Conservation (phyloP, 192 early-diverging fungal species). For the Coemansia sp. region DNA sequence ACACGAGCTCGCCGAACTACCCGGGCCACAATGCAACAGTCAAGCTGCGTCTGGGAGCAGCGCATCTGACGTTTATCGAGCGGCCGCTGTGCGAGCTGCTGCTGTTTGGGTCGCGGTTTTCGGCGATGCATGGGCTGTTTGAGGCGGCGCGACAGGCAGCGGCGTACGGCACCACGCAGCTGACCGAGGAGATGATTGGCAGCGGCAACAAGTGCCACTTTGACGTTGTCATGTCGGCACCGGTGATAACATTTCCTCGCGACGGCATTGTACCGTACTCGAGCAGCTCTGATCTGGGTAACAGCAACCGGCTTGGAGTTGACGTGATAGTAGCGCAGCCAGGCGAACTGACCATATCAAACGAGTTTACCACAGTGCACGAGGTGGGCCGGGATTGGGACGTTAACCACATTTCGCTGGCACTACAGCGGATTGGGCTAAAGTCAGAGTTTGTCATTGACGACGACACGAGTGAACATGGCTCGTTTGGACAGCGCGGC, state of each 20-base stretch:
- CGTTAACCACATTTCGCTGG: slow-evolving; percentile 66
- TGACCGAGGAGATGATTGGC: slow-evolving; percentile 70
- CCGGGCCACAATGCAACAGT: slow-evolving; percentile 85
- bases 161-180: slow-evolving; percentile 70
- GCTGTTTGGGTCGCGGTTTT: slow-evolving; percentile 81
- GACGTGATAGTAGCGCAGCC: slow-evolving; percentile 78
- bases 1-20: slow-evolving; percentile 56
- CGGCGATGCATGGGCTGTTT: slow-evolving; percentile 80
- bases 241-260: slow-evolving; percentile 80
- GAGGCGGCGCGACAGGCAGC: slow-evolving; percentile 88
- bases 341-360: slow-evolving; percentile 82
- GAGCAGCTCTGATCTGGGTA: neutral
- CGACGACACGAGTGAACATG: slow-evolving; percentile 49
- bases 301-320: slow-evolving; percentile 12
- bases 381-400: slow-evolving; percentile 50
- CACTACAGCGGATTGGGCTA: slow-evolving; percentile 60
- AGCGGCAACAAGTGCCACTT: slow-evolving; percentile 69
- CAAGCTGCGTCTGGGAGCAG: slow-evolving; percentile 75
- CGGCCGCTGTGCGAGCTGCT: slow-evolving; percentile 70
- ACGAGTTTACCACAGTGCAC: slow-evolving; percentile 65
- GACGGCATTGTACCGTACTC: slow-evolving; percentile 49
- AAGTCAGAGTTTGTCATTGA: slow-evolving; percentile 57
- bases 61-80: slow-evolving; percentile 77
- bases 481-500: slow-evolving; percentile 42
- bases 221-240: slow-evolving; percentile 80